phyloP scores from a whole-genome alignment of 257 asterid genomes.

The Misopates orontium region DNA sequence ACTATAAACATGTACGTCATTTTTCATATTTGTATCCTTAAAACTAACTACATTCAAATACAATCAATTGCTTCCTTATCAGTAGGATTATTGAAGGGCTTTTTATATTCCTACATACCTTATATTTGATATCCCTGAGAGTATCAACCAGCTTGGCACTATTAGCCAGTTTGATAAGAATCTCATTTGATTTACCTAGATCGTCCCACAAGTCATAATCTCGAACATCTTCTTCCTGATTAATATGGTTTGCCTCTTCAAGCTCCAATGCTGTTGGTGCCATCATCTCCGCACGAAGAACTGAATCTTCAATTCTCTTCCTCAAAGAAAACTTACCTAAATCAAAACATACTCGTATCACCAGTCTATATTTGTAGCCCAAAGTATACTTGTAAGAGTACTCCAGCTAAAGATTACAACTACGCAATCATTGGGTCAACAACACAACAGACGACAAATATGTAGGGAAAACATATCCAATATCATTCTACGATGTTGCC shows the following conservation, averaged over 20 bases:
- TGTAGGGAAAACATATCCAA: no score
- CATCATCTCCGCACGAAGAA: constrained; percentile 74
- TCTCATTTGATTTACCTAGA: constrained; percentile 56
- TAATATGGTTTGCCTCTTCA: constrained; percentile 57
- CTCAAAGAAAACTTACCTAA: constrained; percentile 71
- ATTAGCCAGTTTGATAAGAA: constrained; percentile 60
- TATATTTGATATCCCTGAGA: constrained; percentile 62
- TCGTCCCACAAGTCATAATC: constrained; percentile 74
- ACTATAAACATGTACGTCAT: constrained; percentile 6
- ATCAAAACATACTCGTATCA: constrained; percentile 14
- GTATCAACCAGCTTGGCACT: constrained; percentile 67
- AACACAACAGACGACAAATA: no score
- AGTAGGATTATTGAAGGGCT: not conserved
- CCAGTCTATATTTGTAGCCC: not conserved
- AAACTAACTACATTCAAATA: no score
- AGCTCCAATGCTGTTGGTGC: constrained; percentile 67
- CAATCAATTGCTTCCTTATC: not conserved
- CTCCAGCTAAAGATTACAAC: no score
- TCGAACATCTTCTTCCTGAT: constrained; percentile 61
- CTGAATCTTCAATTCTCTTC: constrained; percentile 74
- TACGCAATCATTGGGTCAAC: no score
- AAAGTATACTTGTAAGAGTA: not conserved
- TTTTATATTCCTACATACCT: constrained; percentile 38
- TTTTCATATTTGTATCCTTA: not conserved
- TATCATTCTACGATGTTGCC: no score